phyloP scores from a whole-genome alignment of 2,329 filamentous ascomycete species.

The Xylariales sp. region DNA sequence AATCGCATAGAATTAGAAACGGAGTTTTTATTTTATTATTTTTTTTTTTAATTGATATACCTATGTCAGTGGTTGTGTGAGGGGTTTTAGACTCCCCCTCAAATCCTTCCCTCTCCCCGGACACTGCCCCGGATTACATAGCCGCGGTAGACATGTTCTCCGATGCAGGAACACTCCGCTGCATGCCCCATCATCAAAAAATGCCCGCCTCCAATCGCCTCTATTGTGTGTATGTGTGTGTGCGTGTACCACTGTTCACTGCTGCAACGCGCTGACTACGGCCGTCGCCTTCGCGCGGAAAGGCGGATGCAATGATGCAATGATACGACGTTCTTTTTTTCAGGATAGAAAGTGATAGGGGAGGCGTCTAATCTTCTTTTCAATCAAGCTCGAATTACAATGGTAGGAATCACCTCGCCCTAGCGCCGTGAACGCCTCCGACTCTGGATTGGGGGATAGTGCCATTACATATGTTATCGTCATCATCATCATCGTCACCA shows the following conservation, averaged over 20 bases:
- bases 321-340: not conserved
- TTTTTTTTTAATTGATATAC: too few species aligned
- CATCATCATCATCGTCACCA: too few species aligned
- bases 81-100: conserved; percentile 1
- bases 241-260: not conserved
- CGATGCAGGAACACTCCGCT: conserved; percentile 15
- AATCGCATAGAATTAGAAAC: too few species aligned
- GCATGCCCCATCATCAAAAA: too few species aligned
- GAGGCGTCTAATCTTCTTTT: not conserved
- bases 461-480: too few species aligned
- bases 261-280: conserved; percentile 25
- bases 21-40: too few species aligned
- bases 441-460: too few species aligned
- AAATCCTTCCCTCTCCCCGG: conserved; percentile 27
- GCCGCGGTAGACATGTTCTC: conserved; percentile 21
- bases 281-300: not conserved
- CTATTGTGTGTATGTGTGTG: too few species aligned
- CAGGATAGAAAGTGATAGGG: not conserved
- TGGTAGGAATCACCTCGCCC: not conserved
- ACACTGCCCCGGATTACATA: conserved; percentile 7
- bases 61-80: not conserved
- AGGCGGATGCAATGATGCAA: not conserved
- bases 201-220: not conserved
- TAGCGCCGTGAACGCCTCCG: not conserved
- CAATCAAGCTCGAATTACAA: not conserved